Evolutionary conservation across 306 rosid species (phyloP).

Genomic region (Abrus precatorius): DNA sequence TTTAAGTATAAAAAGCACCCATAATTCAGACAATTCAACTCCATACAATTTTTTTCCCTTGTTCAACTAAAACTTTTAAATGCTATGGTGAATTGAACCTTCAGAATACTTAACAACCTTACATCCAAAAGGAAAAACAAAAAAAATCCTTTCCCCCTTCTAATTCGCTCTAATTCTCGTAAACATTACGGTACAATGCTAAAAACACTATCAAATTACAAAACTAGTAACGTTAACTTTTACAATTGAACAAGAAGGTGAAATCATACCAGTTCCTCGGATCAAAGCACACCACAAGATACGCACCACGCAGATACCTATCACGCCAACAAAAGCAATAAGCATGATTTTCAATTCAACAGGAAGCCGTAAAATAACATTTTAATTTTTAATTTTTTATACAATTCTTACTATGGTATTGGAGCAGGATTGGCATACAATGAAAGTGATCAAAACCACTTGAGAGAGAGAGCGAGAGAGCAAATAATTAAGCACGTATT

Average conservation of each 20-base stretch:
- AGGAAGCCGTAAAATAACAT: background rate
- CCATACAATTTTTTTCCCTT: background rate
- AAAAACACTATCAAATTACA: conserved; percentile 20
- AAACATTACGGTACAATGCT: conserved; percentile 33
- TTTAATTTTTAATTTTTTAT: background rate
- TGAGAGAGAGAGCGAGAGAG: background rate
- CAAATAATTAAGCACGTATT: background rate
- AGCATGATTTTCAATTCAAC: conserved; percentile 35
- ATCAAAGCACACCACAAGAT: conserved; percentile 52
- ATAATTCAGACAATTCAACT: conserved; percentile 16
- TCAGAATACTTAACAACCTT: background rate
- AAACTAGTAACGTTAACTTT: conserved; percentile 11
- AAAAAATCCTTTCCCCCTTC: background rate
- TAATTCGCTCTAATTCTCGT: conserved; percentile 28
- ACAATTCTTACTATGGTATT: background rate
- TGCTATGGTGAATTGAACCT: conserved; percentile 10
- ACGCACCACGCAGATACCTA: conserved; percentile 49
- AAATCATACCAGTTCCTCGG: conserved; percentile 50
- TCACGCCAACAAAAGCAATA: conserved; percentile 33
- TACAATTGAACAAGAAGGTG: conserved; percentile 37
- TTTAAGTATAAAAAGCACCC: conserved; percentile 16
- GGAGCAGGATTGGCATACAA: background rate
- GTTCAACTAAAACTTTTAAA: conserved; percentile 28
- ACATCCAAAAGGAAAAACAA: background rate
- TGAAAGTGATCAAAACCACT: conserved; percentile 44